phyloP scores from a whole-genome alignment of 2,329 filamentous ascomycete genomes.

The Fusarium foetens region DNA sequence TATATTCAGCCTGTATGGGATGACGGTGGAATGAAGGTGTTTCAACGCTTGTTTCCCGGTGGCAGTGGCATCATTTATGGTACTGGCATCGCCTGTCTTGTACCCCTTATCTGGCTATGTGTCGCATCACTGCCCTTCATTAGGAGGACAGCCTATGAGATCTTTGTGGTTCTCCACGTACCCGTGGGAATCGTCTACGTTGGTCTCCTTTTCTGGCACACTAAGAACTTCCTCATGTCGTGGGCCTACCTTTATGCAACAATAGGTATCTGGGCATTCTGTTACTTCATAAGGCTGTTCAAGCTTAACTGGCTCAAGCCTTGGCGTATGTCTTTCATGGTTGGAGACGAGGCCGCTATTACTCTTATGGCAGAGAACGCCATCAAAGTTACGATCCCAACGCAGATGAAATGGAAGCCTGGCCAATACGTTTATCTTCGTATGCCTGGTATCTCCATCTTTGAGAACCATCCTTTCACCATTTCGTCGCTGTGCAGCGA shows the following conservation, averaged over 20 bases:
- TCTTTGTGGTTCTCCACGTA: constrained; percentile 84
- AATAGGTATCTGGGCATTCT: constrained; percentile 79
- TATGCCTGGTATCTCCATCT: constrained; percentile 89
- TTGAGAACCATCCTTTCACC: constrained; percentile 96
- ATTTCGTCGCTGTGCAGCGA: constrained; percentile 92
- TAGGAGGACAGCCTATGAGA: constrained; percentile 81
- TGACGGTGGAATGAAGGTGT: constrained; percentile 76
- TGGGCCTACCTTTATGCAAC: constrained; percentile 91
- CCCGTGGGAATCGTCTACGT: constrained; percentile 84
- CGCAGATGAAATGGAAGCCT: constrained; percentile 90
- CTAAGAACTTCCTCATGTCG: constrained; percentile 88
- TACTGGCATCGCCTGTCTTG: constrained; percentile 83
- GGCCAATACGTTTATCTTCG: constrained; percentile 95
- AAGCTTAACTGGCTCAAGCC: constrained; percentile 92
- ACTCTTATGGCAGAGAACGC: constrained; percentile 91
- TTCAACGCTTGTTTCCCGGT: constrained; percentile 73
- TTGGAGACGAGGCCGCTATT: constrained; percentile 91
- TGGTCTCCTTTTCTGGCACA: constrained; percentile 93
- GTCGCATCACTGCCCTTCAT: constrained; percentile 84
- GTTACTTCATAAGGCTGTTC: constrained; percentile 78
- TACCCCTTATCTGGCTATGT: constrained; percentile 84
- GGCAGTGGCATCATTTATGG: constrained; percentile 80
- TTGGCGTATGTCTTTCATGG: constrained; percentile 80
- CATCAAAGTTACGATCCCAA: constrained; percentile 95
- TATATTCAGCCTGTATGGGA: constrained; percentile 91